Evolutionary conservation across 345 rosid species (phyloP), one percentile per base, ranked within the genome.

Genomic region (Moricandia arvensis): DNA sequence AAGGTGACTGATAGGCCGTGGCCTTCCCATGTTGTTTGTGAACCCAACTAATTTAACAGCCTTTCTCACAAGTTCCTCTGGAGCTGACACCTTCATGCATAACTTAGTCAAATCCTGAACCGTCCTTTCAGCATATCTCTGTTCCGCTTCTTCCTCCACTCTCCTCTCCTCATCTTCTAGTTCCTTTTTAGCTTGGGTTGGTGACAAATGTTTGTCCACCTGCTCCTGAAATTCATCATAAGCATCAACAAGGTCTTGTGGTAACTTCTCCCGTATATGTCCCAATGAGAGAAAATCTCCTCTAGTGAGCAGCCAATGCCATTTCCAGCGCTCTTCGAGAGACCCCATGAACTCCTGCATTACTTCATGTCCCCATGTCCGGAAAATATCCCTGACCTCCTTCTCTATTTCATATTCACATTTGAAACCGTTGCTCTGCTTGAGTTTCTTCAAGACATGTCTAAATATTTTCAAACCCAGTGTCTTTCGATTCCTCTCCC

Each of bases 21-120:
- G 97, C 15, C 98, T 89, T 10, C 98, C 98, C 96, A 90, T 87
- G 29, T 70, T 83, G 82, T 94, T 94, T 11, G 98, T 91, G 79
- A 94, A 90, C 38, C 95, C 95, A 54, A 81, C 91, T 87, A 88
- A 80, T 79, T 81, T 94, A 76, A 90, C 86, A 31, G 91, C 95
- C 82, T 91, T 91, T 79, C 90, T 84, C n/a, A 94, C 74, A 61
- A n/a, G 86, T 75, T 91, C 89, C 37, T 90, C 84, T 0, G 96
- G 98, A 12, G 91, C 96, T 69, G 90, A 85, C 7, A 91, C 89
- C 80, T 89, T 94, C 87, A 89, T 84, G 75, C 87, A 86, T 53
- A 90, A 81, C 88, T 75, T 87, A 3, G 95, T 86, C 82, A 94
- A 82, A 80, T 94, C 96, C 49, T 85, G 84, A 41, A 87, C 87